These are phyloP conservation scores for Verbascum thapsus DNA, from an alignment of 257 asterid genomes.

Conservation along the genomic window DNA sequence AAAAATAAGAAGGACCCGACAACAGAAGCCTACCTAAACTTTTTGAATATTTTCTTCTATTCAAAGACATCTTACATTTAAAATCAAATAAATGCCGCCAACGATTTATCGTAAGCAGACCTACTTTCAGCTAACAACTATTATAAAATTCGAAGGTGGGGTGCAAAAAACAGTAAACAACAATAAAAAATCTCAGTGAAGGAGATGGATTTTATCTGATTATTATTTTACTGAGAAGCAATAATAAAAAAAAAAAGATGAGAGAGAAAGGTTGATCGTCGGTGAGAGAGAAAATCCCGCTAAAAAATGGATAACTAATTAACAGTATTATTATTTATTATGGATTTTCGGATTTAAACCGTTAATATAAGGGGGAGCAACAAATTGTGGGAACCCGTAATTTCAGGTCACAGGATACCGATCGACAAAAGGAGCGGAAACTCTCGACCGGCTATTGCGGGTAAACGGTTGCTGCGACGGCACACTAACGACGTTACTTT, in stretches of 20 bases:
- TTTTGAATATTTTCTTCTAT: constrained; percentile 36
- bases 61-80: constrained; percentile 52
- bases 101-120: constrained; percentile 35
- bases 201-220: constrained; percentile 20
- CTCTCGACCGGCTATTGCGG: constrained; percentile 58
- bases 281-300: constrained; percentile 24
- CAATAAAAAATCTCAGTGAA: constrained; percentile 11
- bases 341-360: too few species aligned
- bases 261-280: constrained; percentile 33
- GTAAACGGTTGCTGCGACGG: constrained; percentile 46
- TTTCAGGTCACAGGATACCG: constrained; percentile 43
- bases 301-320: constrained; percentile 11
- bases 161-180: constrained; percentile 36
- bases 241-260: too few species aligned
- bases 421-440: constrained; percentile 47
- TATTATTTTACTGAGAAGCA: constrained; percentile 12
- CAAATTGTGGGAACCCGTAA: constrained; percentile 50
- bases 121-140: constrained; percentile 50
- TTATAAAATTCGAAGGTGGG: constrained; percentile 43
- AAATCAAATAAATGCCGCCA: constrained; percentile 51
- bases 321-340: neutral
- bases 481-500: constrained; percentile 44
- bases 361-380: too few species aligned
- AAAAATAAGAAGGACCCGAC: constrained; percentile 41
- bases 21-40: constrained; percentile 54